Evolutionary conservation across 2,329 filamentous ascomycete genomes (phyloP).

Genomic region (Cordyceps cicadae): DNA sequence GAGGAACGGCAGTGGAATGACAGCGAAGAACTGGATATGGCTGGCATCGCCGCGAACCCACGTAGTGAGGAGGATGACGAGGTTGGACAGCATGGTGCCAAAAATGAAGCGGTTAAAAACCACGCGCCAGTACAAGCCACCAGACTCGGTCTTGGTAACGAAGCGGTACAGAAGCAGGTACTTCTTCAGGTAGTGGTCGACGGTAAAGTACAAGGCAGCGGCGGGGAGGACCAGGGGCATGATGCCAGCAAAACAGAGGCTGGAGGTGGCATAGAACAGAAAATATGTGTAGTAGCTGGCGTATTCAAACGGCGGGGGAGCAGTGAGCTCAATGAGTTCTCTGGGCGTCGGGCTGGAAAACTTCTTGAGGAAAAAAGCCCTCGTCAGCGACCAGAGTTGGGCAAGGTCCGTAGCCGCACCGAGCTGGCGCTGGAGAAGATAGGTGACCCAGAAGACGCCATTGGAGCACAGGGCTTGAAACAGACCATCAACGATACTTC

Average conservation of each 20-base stretch:
- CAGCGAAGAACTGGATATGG: conserved; percentile 54
- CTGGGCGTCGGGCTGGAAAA: conserved; percentile 83
- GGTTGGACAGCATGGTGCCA: conserved; percentile 66
- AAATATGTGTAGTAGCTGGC: conserved; percentile 98
- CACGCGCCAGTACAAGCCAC: conserved; percentile 84
- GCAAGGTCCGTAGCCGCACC: conserved; percentile 91
- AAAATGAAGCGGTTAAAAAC: conserved; percentile 91
- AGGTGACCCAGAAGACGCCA: conserved; percentile 90
- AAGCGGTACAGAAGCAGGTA: conserved; percentile 93
- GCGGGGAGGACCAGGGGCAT: conserved; percentile 84
- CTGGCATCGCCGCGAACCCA: conserved; percentile 58
- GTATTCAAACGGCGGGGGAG: conserved; percentile 88
- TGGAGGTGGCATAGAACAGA: conserved; percentile 85
- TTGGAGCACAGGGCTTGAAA: conserved; percentile 72
- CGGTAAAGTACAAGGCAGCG: conserved; percentile 77
- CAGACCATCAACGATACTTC: conserved; percentile 53
- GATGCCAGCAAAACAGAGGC: conserved; percentile 72
- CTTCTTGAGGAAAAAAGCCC: conserved; percentile 75
- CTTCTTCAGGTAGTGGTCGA: conserved; percentile 90
- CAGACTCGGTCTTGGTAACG: conserved; percentile 92
- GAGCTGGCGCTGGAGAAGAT: conserved; percentile 84
- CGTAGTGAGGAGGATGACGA: conserved; percentile 68
- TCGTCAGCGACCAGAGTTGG: conserved; percentile 76
- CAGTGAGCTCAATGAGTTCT: conserved; percentile 85
- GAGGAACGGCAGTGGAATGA: conserved; percentile 69